Evolutionary conservation across 495 filamentous ascomycete genomes (phyloP).

Genomic region (Penicillium alfredii): DNA sequence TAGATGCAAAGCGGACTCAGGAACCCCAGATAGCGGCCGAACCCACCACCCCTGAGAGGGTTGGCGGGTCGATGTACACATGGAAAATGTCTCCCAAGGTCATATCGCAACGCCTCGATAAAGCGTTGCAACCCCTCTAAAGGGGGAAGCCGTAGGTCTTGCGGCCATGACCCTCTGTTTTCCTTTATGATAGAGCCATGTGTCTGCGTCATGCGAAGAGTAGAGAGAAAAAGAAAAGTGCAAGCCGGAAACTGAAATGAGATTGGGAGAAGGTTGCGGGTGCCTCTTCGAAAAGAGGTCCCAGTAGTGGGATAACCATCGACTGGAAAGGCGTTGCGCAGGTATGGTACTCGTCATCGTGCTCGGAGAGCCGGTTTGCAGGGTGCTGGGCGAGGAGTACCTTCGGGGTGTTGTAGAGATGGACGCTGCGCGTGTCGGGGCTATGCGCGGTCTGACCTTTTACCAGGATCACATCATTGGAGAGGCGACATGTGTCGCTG

Average conservation of each 20-base stretch:
- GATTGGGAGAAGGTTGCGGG: too few species aligned
- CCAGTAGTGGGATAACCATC: too few species aligned
- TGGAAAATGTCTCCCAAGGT: slow-evolving; percentile 6
- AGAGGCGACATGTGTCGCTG: slow-evolving; percentile 16
- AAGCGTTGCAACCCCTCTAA: not conserved
- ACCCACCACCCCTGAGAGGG: not conserved
- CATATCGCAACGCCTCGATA: not conserved
- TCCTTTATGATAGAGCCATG: slow-evolving; percentile 19
- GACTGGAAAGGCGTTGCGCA: not conserved
- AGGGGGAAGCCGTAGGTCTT: slow-evolving; percentile 11
- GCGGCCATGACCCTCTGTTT: slow-evolving; percentile 17
- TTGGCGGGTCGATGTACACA: slow-evolving; percentile 22
- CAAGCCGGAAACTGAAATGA: slow-evolving; percentile 1
- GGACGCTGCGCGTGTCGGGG: slow-evolving; percentile 7
- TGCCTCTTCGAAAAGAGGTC: too few species aligned
- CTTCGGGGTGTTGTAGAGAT: slow-evolving; percentile 17
- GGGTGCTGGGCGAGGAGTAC: slow-evolving; percentile 14
- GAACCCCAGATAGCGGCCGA: slow-evolving; percentile 41
- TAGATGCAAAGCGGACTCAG: slow-evolving; percentile 38
- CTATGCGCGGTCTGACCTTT: slow-evolving; percentile 53
- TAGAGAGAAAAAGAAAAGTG: slow-evolving; percentile 3
- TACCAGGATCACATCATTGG: slow-evolving; percentile 58
- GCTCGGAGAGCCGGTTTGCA: slow-evolving; percentile 4
- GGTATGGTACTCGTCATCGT: not conserved
- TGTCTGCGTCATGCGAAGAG: slow-evolving; percentile 19